Base-by-base conservation (phyloP, 2,329 filamentous ascomycete species). In the Orbilia oligospora region DNA sequence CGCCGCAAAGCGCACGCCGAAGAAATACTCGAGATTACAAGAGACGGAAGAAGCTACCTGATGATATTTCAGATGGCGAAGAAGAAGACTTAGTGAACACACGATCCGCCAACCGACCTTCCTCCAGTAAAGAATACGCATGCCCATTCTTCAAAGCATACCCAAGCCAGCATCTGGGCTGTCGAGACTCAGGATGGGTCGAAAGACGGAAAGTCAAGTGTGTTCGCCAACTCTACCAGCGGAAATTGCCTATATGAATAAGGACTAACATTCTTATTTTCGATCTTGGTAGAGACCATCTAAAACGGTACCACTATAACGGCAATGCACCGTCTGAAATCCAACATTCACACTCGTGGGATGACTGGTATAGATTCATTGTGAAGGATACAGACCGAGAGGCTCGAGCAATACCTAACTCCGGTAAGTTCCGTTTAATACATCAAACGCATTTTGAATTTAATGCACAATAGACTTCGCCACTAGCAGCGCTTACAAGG, bases 201-300 rank as follows among this genome's bases (percentile, higher is more conserved):
- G 73, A 77, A 71, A 49, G 72, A 30, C 67, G 73, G 27, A 77
- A 77, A 49, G 67, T 77, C 66, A 77, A 77, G 73, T 77, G 48
- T n/a, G 73, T 77, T 44, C 44, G 53, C 36, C 36, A 44, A 64
- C 38, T 64, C 36, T 49, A 65, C 3, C 8, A 14, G 18, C 48
- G 61, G 61, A 36, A 16, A 65, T 65, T 63, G 41, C 20, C 14
- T 36, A 1, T 33, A 33, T 30, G 16, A 58, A 24, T 30, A 20
- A 5, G 22, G 41, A 27, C 66, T 76, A 48, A 76, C 67, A 30
- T 41, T 30, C 30, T 33, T 58, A 9, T 56, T 44, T 46, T 48
- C 38, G 16, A 36, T 71, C 18, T 16, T 9, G 44, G 48, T 41
- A 77, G 73, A 41, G 73, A 71, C 44, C 73, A 77, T 51, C 33